phyloP scores from a whole-genome alignment of 352 stramenopile species.

The Phytophthora ramorum region DNA sequence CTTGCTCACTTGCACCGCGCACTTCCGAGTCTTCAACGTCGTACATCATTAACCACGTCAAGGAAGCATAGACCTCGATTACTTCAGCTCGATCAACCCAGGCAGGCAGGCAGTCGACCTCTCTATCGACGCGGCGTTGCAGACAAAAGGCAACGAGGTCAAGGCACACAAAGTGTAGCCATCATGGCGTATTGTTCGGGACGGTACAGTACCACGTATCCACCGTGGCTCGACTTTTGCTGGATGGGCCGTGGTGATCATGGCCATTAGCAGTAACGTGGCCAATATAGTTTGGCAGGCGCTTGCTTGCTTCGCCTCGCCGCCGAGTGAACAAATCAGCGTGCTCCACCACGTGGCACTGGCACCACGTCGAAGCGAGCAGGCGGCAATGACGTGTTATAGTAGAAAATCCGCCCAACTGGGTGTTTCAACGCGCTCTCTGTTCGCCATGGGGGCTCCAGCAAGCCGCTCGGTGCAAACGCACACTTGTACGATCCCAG shows the following conservation, averaged over 20 bases:
- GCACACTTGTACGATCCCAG: background rate
- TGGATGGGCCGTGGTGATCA: no score
- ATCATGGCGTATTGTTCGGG: background rate
- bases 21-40: background rate
- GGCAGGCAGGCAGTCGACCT: no score
- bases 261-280: background rate
- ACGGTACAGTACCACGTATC: constrained; percentile 21
- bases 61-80: background rate
- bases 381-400: constrained; percentile 35
- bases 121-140: no score
- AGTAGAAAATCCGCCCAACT: constrained; percentile 18
- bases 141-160: background rate
- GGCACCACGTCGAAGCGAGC: constrained; percentile 3
- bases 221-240: constrained; percentile 10
- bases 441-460: background rate
- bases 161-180: constrained; percentile 6
- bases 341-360: constrained; percentile 13
- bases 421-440: constrained; percentile 22
- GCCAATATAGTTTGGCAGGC: background rate
- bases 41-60: background rate
- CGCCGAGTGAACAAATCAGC: background rate
- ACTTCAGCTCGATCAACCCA: background rate
- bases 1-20: no score
- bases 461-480: background rate
- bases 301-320: no score